Evolutionary conservation across 306 rosid genomes (phyloP).

Genomic region (Ormosia emarginata): DNA sequence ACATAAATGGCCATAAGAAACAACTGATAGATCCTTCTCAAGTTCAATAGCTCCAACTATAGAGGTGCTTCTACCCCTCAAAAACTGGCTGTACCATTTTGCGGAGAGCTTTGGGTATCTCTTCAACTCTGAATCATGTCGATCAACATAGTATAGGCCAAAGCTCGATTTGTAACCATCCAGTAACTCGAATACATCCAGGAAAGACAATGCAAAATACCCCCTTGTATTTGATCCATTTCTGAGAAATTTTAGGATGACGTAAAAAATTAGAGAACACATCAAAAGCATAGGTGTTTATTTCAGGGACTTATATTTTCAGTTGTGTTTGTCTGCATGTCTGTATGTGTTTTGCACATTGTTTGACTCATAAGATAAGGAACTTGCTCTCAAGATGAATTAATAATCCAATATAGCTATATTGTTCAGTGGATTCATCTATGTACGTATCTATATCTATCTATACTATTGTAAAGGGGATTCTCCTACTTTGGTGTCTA

Average conservation of each 20-base stretch:
- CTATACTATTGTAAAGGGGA: no score
- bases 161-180: conserved; percentile 5
- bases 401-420: no score
- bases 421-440: no score
- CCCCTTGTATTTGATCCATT: conserved; percentile 24
- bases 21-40: neutral
- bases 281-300: no score
- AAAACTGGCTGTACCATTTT: conserved; percentile 1
- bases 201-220: conserved; percentile 27
- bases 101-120: conserved; percentile 30
- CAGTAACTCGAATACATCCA: conserved; percentile 20
- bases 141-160: conserved; percentile 22
- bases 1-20: neutral
- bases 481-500: no score
- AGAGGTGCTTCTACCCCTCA: neutral
- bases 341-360: no score
- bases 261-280: no score
- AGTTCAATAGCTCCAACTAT: neutral
- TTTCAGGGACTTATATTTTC: no score
- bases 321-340: no score
- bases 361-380: no score
- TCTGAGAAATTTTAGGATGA: neutral
- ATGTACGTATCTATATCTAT: no score
- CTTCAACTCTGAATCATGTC: conserved; percentile 14
- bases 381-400: no score